A percentile compares a stretch with the other conserved stretches of the same genome.
Conservation (phyloP, 2,329 filamentous ascomycete species). For the Rachicladosporium sp. region DNA sequence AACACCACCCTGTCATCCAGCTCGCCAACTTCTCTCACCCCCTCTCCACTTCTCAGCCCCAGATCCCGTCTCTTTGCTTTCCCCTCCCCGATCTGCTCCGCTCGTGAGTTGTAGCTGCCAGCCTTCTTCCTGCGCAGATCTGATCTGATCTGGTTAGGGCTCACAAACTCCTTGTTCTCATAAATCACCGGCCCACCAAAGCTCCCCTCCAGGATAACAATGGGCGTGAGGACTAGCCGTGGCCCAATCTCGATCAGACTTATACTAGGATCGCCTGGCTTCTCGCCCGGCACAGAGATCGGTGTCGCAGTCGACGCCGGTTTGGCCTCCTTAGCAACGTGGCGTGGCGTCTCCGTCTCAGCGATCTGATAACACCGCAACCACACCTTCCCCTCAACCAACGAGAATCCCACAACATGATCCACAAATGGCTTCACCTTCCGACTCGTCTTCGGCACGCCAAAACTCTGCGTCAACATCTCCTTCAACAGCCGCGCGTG, state of each 20-base stretch:
- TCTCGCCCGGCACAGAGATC: conserved; percentile 27
- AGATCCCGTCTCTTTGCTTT: conserved; percentile 63
- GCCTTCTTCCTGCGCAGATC: conserved; percentile 70
- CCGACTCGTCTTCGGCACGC: conserved; percentile 74
- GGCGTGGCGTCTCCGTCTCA: conserved; percentile 57
- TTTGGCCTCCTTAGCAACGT: conserved; percentile 21
- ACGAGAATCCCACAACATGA: conserved; percentile 83
- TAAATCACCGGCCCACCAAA: conserved; percentile 96
- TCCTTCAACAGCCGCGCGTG: conserved; percentile 79
- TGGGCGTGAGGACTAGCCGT: conserved; percentile 82
- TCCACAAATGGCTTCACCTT: conserved; percentile 95
- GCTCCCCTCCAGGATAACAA: conserved; percentile 86
- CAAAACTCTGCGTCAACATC: conserved; percentile 79
- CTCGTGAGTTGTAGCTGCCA: conserved; percentile 61
- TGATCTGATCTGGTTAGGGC: conserved; percentile 82
- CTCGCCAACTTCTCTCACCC: conserved; percentile 50
- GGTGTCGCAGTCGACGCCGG: conserved; percentile 27
- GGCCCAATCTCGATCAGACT: conserved; percentile 87
- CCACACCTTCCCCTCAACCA: conserved; percentile 92
- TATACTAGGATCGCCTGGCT: conserved; percentile 54
- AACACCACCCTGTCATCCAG: conserved; percentile 70
- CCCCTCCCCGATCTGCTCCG: conserved; percentile 61
- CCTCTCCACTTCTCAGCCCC: conserved; percentile 58
- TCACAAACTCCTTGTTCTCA: conserved; percentile 95
- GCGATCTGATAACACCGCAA: conserved; percentile 87